These are phyloP conservation scores for Malassezia slooffiae DNA, from an alignment of 1,284 basidiomycete genomes.

Conservation along the genomic window DNA sequence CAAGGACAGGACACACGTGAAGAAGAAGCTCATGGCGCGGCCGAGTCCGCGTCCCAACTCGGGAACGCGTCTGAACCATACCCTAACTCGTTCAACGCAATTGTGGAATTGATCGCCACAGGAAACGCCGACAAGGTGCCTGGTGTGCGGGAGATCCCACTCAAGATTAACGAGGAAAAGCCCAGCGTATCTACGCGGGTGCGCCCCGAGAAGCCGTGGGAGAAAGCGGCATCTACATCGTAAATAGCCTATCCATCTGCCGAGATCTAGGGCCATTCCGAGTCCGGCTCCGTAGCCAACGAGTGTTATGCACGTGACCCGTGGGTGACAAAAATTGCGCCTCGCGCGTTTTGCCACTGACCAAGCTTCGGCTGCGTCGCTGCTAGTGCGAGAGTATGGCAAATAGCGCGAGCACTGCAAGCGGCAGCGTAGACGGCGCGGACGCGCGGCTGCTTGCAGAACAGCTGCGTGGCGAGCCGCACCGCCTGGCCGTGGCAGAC, in stretches of 20 bases:
- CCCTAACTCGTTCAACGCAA: constrained; percentile 37
- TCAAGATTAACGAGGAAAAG: constrained; percentile 34
- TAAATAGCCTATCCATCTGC: too few relatives aligned
- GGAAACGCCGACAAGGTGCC: constrained; percentile 41
- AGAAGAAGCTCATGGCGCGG: background rate
- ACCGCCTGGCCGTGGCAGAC: constrained; percentile 6
- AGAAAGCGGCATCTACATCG: constrained; percentile 4
- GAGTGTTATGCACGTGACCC: too few relatives aligned
- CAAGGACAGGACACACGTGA: background rate
- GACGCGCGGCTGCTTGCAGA: background rate
- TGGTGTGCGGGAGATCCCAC: constrained; percentile 37
- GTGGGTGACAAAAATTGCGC: too few relatives aligned
- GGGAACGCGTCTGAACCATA: constrained; percentile 18
- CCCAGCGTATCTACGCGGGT: constrained; percentile 27
- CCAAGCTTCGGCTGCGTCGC: too few relatives aligned
- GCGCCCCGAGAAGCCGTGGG: constrained; percentile 37
- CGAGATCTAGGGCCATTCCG: too few relatives aligned
- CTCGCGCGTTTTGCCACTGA: too few relatives aligned
- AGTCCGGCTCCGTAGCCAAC: too few relatives aligned
- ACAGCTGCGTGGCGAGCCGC: background rate
- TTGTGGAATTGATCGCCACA: constrained; percentile 43
- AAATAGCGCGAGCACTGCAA: background rate
- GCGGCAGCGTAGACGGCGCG: background rate
- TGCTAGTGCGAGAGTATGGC: background rate
- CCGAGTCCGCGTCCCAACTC: too few relatives aligned